These are phyloP conservation scores for Dryadomyces quercivorus DNA, from an alignment of 2,329 filamentous ascomycete genomes.

Conservation along the genomic window DNA sequence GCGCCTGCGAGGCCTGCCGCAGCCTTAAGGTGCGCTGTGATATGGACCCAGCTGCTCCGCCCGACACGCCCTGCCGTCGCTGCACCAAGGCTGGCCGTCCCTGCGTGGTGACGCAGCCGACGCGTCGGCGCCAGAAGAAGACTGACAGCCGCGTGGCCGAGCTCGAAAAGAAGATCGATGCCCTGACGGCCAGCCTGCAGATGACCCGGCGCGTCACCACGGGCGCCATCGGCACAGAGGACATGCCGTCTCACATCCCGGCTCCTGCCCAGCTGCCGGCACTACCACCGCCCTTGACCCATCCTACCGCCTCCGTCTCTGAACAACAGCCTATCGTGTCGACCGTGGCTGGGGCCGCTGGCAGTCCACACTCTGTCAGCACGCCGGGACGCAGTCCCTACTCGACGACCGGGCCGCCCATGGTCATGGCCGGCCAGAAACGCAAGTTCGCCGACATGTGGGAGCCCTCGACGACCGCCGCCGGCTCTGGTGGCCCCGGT, in stretches of 20 bases:
- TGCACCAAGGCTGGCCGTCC: constrained; percentile 69
- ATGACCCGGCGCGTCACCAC: constrained; percentile 24
- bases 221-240: not conserved
- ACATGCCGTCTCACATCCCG: not conserved
- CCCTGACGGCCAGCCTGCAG: constrained; percentile 67
- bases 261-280: not conserved
- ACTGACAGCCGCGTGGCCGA: constrained; percentile 81
- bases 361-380: not conserved
- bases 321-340: not conserved
- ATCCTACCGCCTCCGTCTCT: not conserved
- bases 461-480: constrained; percentile 8
- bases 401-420: constrained; percentile 11
- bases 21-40: constrained; percentile 78
- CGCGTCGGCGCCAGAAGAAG: constrained; percentile 78
- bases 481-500: not conserved
- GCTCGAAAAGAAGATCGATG: constrained; percentile 86
- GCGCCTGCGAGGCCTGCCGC: constrained; percentile 66
- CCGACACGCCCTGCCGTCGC: constrained; percentile 54
- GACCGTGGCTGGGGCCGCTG: not conserved
- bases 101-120: constrained; percentile 65
- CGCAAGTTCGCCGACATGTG: constrained; percentile 23
- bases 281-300: not conserved
- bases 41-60: constrained; percentile 46
- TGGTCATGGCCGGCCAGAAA: constrained; percentile 25
- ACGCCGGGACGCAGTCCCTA: not conserved